Conservation (phyloP, 148 eudicot species). For the Camellia japonica region DNA sequence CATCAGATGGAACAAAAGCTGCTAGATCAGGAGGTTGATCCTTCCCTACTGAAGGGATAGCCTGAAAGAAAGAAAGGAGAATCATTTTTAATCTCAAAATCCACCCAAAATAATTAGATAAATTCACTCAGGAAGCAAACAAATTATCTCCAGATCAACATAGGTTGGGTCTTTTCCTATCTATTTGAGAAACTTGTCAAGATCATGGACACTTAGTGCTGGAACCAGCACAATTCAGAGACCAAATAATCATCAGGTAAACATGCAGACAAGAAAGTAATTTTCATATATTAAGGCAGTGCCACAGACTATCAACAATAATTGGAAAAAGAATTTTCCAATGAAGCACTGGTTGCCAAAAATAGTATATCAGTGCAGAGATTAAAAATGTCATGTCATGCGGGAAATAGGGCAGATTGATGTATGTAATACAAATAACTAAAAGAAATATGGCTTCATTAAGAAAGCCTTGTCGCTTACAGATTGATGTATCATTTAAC, state of each 20-base stretch:
- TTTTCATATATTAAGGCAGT: not conserved
- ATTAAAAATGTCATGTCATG: no score
- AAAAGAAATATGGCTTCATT: not conserved
- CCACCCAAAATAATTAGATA: not conserved
- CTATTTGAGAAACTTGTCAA: slow-evolving; percentile 78
- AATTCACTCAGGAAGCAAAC: not conserved
- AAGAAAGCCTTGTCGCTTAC: slow-evolving; percentile 37
- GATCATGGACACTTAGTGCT: slow-evolving; percentile 59
- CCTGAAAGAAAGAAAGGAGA: slow-evolving; percentile 35
- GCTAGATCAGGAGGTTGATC: slow-evolving; percentile 99
- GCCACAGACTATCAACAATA: not conserved
- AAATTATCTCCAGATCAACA: slow-evolving; percentile 80
- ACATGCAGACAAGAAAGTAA: slow-evolving; percentile 3
- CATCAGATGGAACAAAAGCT: slow-evolving; percentile 70
- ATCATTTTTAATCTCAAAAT: not conserved
- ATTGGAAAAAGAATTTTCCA: not conserved
- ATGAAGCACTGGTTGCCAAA: no score
- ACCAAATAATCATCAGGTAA: slow-evolving; percentile 7
- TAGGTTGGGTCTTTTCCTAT: slow-evolving; percentile 67
- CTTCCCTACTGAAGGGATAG: slow-evolving; percentile 82
- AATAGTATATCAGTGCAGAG: no score
- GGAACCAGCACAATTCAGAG: slow-evolving; percentile 13
- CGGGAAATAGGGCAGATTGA: not conserved
- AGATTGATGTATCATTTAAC: slow-evolving; percentile 74
- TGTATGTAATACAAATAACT: no score